phyloP scores from a whole-genome alignment of 2,329 filamentous ascomycete genomes.

The Trichoderma semiorbis region DNA sequence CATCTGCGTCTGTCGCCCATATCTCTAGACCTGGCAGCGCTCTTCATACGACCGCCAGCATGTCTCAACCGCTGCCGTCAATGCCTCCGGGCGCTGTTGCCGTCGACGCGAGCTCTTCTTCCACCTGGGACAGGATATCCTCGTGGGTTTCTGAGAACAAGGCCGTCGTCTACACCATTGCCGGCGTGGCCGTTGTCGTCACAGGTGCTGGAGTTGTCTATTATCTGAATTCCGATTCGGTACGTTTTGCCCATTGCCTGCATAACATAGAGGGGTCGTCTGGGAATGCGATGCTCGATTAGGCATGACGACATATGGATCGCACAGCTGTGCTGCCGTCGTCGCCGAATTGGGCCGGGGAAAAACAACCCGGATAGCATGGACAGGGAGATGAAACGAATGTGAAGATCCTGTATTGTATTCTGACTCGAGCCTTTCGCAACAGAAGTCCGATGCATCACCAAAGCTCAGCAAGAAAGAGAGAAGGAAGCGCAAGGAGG shows the following conservation, averaged over 20 bases:
- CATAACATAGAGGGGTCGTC: not conserved
- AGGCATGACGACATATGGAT: conserved; percentile 13
- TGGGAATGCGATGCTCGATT: conserved; percentile 2
- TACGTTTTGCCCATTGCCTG: conserved; percentile 33
- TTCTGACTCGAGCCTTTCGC: not conserved
- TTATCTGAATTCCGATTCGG: conserved; percentile 67
- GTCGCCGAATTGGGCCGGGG: not conserved
- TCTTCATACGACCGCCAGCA: conserved; percentile 28
- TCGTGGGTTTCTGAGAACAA: conserved; percentile 96
- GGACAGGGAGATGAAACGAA: not conserved
- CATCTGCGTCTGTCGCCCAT: conserved; percentile 27
- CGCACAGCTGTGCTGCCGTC: not conserved
- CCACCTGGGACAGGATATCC: conserved; percentile 85
- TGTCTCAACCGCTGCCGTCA: conserved; percentile 47
- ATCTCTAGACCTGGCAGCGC: conserved; percentile 24
- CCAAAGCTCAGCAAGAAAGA: conserved; percentile 88
- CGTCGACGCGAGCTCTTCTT: conserved; percentile 60
- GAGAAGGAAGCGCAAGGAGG: conserved; percentile 81
- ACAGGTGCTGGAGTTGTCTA: conserved; percentile 90
- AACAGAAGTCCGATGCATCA: conserved; percentile 44
- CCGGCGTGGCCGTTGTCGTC: conserved; percentile 87
- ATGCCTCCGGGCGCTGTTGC: conserved; percentile 48
- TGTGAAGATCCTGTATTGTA: not conserved
- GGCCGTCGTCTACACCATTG: conserved; percentile 91
- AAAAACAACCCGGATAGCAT: not conserved